These are phyloP conservation scores for Athelia psychrophila DNA, from an alignment of 1,284 basidiomycete species.

Conservation along the genomic window DNA sequence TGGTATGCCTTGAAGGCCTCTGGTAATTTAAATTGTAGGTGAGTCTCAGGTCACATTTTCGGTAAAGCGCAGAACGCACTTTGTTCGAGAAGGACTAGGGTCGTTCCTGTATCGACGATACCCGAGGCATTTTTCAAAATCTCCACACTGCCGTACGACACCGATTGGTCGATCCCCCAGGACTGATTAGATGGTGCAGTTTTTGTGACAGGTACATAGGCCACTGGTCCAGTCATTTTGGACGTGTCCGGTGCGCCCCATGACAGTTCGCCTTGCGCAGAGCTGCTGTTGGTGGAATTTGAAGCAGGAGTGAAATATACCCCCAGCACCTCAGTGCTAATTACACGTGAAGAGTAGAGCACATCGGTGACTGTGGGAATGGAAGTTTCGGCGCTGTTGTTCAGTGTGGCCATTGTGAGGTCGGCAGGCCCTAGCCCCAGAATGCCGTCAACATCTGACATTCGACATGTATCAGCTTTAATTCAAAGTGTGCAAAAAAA, in stretches of 20 bases:
- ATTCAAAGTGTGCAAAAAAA: conserved; percentile 40
- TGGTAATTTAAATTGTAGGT: too few relatives aligned
- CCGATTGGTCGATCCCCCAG: conserved; percentile 63
- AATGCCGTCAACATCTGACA: not conserved
- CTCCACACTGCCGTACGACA: conserved; percentile 45
- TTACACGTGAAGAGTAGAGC: conserved; percentile 35
- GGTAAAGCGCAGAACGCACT: too few relatives aligned
- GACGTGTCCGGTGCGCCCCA: conserved; percentile 42
- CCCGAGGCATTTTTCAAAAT: conserved; percentile 50
- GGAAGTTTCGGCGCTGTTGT: conserved; percentile 16
- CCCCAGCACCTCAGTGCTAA: conserved; percentile 38
- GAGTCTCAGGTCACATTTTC: too few relatives aligned
- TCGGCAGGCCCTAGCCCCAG: conserved; percentile 45
- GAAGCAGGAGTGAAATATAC: conserved; percentile 49
- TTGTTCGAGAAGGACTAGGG: conserved; percentile 12
- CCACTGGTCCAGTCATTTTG: not conserved
- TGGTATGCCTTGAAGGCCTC: too few relatives aligned
- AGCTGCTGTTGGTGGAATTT: conserved; percentile 6
- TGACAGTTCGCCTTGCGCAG: conserved; percentile 37
- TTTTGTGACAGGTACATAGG: conserved; percentile 40
- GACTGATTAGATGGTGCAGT: conserved; percentile 46
- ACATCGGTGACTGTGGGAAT: conserved; percentile 53
- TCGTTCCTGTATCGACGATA: conserved; percentile 59
- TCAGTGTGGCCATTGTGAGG: conserved; percentile 44
- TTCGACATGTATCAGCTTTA: not conserved